Conservation (phyloP, 768 basidiomycete species). For the Amanita exitialis region DNA sequence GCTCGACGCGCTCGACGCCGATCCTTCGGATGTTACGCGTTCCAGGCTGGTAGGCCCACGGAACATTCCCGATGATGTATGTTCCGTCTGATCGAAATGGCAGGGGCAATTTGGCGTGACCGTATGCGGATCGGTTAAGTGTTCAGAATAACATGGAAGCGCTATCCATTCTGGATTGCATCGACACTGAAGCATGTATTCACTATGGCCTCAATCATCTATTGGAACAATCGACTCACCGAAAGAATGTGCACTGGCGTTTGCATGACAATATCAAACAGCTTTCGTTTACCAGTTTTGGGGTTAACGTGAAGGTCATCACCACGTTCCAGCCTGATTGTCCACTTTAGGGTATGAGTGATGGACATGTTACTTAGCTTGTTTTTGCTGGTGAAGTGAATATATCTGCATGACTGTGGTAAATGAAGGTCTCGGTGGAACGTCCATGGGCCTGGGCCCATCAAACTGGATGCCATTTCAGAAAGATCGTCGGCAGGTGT, state of each 20-base stretch:
- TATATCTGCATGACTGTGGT: conserved; percentile 47
- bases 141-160: conserved; percentile 65
- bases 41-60: conserved; percentile 16
- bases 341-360: conserved; percentile 69
- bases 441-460: conserved; percentile 85
- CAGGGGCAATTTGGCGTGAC: conserved; percentile 39
- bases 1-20: conserved; percentile 24
- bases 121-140: conserved; percentile 24
- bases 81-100: conserved; percentile 13
- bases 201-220: background rate
- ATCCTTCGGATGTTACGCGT: conserved; percentile 21
- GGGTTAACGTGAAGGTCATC: conserved; percentile 55
- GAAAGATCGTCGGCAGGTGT: conserved; percentile 40
- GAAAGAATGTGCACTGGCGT: conserved; percentile 83
- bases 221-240: conserved; percentile 31
- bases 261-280: conserved; percentile 83
- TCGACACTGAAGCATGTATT: conserved; percentile 42
- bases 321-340: conserved; percentile 75
- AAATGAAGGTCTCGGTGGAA: conserved; percentile 62
- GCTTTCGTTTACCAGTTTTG: conserved; percentile 63
- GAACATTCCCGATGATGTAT: conserved; percentile 5
- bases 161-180: conserved; percentile 75
- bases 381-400: conserved; percentile 79
- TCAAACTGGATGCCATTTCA: conserved; percentile 46
- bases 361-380: conserved; percentile 65